Conservation (phyloP, 2,329 filamentous ascomycete species). For the Sporothrix variecibatus region DNA sequence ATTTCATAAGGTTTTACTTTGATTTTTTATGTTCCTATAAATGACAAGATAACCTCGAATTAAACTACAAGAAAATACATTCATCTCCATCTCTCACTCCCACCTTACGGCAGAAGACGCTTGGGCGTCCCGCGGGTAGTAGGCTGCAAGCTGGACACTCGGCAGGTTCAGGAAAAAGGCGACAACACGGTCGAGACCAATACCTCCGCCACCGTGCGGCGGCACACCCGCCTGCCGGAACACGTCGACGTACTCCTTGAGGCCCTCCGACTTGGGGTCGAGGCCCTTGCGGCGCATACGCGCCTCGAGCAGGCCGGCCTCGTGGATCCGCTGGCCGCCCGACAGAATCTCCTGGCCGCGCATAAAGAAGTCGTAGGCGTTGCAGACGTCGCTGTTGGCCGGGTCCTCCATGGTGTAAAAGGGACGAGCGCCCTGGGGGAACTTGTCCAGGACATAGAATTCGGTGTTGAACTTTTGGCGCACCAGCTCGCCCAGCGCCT, state of each 20-base stretch:
- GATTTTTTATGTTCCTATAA: constrained; percentile 13
- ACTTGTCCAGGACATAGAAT: constrained; percentile 97
- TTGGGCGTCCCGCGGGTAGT: constrained; percentile 62
- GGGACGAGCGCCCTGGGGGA: constrained; percentile 82
- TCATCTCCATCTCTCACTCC: not conserved
- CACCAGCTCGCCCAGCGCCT: constrained; percentile 83
- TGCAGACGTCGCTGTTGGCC: constrained; percentile 60
- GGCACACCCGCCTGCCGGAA: constrained; percentile 80
- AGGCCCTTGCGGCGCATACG: constrained; percentile 79
- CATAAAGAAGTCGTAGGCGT: constrained; percentile 81
- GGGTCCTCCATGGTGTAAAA: constrained; percentile 89
- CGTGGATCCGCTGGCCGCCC: constrained; percentile 88
- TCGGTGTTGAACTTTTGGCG: constrained; percentile 89
- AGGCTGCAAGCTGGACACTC: constrained; percentile 59
- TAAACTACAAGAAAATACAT: not conserved
- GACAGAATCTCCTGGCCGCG: constrained; percentile 91
- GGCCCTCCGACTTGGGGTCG: constrained; percentile 68
- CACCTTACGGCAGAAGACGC: constrained; percentile 53
- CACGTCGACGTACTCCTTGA: constrained; percentile 85
- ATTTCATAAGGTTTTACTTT: not conserved
- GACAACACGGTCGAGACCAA: constrained; percentile 84
- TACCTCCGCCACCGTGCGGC: constrained; percentile 84
- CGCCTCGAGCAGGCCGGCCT: constrained; percentile 71
- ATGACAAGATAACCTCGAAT: not conserved
- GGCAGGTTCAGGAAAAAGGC: constrained; percentile 61